phyloP scores from a whole-genome alignment of 2,329 filamentous ascomycete genomes.

The Colletotrichum zoysiae region DNA sequence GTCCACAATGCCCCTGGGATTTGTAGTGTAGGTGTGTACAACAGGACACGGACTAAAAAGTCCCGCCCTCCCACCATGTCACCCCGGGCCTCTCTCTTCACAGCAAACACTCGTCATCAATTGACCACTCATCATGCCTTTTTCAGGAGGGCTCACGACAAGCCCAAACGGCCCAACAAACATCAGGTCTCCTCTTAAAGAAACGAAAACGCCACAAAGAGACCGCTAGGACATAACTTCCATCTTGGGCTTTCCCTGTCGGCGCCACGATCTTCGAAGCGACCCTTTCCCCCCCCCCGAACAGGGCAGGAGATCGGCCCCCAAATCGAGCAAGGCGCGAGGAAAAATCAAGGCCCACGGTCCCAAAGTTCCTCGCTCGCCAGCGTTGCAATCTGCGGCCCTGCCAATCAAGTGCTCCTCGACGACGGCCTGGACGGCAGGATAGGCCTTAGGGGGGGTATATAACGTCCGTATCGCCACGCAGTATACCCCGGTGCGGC shows the following conservation, averaged over 20 bases:
- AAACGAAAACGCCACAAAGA: conserved; percentile 13
- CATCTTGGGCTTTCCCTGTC: conserved; percentile 31
- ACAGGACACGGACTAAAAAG: not conserved
- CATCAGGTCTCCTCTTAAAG: not conserved
- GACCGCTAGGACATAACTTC: conserved; percentile 35
- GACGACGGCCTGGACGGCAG: not conserved
- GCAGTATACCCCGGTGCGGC: not conserved
- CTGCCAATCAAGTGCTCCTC: conserved; percentile 21
- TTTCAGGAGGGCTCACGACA: not conserved
- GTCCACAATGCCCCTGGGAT: not conserved
- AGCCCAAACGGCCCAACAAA: not conserved
- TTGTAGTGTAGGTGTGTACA: not conserved
- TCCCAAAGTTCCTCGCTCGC: not conserved
- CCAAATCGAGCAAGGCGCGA: not conserved
- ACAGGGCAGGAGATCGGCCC: conserved; percentile 23
- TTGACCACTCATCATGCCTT: not conserved
- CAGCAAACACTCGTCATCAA: conserved; percentile 15
- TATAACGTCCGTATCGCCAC: conserved; percentile 21
- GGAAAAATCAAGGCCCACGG: conserved; percentile 26
- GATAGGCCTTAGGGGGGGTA: not conserved
- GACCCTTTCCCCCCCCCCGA: not conserved
- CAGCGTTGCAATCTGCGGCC: not conserved
- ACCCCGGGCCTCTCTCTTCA: conserved; percentile 8
- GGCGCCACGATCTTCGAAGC: conserved; percentile 4
- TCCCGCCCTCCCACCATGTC: conserved; percentile 25